Percentiles rank a stretch among this genome's conserved stretches.
Evolutionary conservation across 2,329 filamentous ascomycete genomes (phyloP).

Genomic region (Cladophialophora immunda): DNA sequence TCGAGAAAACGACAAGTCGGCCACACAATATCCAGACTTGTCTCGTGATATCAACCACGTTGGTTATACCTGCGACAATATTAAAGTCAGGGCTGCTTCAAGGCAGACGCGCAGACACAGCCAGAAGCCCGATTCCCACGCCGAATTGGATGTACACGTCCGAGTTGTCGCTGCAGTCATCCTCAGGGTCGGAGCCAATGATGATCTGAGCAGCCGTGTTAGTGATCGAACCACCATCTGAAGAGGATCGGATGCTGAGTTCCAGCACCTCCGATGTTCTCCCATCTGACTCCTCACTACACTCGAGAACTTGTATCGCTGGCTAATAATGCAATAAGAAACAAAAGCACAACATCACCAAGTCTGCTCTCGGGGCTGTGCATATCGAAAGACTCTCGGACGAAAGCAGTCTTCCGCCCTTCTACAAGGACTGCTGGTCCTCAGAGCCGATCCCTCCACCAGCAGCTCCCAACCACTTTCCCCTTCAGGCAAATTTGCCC

Average conservation of each 20-base stretch:
- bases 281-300: neutral
- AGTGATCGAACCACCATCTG: neutral
- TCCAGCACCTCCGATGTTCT: neutral
- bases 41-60: neutral
- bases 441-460: neutral
- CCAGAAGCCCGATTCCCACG: neutral
- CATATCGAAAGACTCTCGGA: neutral
- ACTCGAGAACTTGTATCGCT: neutral
- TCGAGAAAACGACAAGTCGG: neutral
- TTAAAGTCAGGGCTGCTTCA: neutral
- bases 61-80: neutral
- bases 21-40: neutral
- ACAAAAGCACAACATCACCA: neutral
- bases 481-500: conserved; percentile 8
- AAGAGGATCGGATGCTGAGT: no score
- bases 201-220: neutral
- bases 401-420: neutral
- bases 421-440: neutral
- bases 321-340: neutral
- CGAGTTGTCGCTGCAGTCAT: neutral
- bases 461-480: conserved; percentile 1
- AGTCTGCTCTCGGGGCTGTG: neutral
- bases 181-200: neutral
- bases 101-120: neutral
- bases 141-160: neutral